Percentiles rank a stretch among this genome's conserved stretches.
phyloP scores from a whole-genome alignment of 371 early-diverging fungal species.

The Mortierella sp. region DNA sequence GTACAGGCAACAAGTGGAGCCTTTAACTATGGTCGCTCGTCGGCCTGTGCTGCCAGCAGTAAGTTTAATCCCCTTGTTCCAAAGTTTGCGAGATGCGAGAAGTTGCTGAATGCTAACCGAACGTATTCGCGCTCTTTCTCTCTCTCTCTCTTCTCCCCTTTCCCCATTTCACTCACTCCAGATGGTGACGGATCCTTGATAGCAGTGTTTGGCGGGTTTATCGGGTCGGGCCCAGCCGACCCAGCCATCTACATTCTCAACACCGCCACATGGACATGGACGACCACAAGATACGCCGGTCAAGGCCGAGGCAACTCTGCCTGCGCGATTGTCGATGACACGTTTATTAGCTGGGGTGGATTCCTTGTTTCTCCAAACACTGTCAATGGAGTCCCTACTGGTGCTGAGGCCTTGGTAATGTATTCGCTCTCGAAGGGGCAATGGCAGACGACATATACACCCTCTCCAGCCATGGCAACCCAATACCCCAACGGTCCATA shows the following conservation, averaged over 20 bases:
- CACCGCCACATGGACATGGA: conserved; percentile 52
- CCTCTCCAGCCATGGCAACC: conserved; percentile 19
- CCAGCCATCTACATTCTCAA: conserved; percentile 34
- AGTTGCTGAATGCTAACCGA: background rate
- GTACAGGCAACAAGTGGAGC: conserved; percentile 39
- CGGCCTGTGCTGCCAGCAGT: conserved; percentile 50
- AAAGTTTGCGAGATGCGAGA: background rate
- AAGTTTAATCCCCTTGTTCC: conserved; percentile 17
- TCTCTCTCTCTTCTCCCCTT: background rate
- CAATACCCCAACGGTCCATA: background rate
- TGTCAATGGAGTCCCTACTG: conserved; percentile 17
- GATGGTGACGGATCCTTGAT: conserved; percentile 42
- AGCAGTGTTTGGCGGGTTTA: conserved; percentile 45
- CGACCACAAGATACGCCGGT: conserved; percentile 10
- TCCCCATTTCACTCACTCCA: background rate
- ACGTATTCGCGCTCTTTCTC: too few species aligned
- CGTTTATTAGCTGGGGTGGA: conserved; percentile 50
- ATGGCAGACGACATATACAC: conserved; percentile 43
- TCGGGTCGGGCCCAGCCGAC: conserved; percentile 17
- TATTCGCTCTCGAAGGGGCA: conserved; percentile 20
- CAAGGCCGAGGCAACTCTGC: conserved; percentile 41
- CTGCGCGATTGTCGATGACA: conserved; percentile 41
- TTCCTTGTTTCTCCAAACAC: conserved; percentile 29
- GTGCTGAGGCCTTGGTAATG: conserved; percentile 33
- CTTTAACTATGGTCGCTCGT: conserved; percentile 23